Conservation (phyloP, 2,329 filamentous ascomycete species). For the Cordyceps militaris region DNA sequence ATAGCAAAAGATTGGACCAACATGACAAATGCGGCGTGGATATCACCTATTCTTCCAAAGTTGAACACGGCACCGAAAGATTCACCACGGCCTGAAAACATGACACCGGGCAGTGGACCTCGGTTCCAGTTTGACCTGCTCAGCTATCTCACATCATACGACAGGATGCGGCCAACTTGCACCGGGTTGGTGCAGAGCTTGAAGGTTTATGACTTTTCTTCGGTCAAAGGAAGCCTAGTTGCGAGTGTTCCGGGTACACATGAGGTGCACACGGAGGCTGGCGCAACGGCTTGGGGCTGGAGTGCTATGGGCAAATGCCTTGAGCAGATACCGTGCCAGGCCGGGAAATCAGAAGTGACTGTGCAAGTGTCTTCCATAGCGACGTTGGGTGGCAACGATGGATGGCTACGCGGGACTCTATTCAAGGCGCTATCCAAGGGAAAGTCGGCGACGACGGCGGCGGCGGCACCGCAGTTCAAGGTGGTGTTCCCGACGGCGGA, state of each 20-base stretch:
- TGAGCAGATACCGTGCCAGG: conserved; percentile 40
- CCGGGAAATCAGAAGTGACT: conserved; percentile 42
- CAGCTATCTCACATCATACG: conserved; percentile 65
- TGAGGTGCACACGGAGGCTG: conserved; percentile 35
- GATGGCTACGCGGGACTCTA: conserved; percentile 63
- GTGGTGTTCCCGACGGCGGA: conserved; percentile 75
- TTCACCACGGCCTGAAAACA: conserved; percentile 15
- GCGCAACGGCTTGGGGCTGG: conserved; percentile 70
- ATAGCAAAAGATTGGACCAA: conserved; percentile 82
- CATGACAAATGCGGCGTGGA: conserved; percentile 80
- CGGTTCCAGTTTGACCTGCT: conserved; percentile 72
- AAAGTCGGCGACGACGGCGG: conserved; percentile 16
- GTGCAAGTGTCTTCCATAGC: conserved; percentile 75
- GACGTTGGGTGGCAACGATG: conserved; percentile 62
- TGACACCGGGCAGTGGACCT: conserved; percentile 49
- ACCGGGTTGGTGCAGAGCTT: conserved; percentile 51
- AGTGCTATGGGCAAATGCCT: conserved; percentile 56
- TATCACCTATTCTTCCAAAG: conserved; percentile 61
- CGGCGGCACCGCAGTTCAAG: conserved; percentile 46
- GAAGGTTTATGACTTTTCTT: conserved; percentile 58
- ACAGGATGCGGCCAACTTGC: conserved; percentile 47
- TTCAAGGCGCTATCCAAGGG: conserved; percentile 40
- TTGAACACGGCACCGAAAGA: conserved; percentile 13
- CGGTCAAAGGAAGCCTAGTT: conserved; percentile 63
- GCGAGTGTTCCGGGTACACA: conserved; percentile 70